A percentile compares a stretch with the other conserved stretches of the same genome.
phyloP scores from a whole-genome alignment of 139 green algal species.

The Chlamydomonas schloesseri region DNA sequence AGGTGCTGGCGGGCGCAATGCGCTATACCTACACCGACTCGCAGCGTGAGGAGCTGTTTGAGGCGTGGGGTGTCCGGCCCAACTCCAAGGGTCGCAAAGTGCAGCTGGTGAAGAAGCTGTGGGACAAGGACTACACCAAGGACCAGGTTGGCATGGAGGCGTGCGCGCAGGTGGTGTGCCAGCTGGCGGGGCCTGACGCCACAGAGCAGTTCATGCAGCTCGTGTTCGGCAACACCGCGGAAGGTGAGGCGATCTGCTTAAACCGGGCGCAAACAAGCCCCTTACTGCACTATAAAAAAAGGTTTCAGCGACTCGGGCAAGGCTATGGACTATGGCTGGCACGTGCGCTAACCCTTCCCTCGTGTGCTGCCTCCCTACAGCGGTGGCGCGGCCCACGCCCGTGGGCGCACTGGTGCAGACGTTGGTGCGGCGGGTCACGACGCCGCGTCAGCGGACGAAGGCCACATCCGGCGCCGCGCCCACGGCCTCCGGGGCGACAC shows the following conservation, averaged over 20 bases:
- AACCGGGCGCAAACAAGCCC: no score
- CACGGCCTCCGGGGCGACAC: neutral
- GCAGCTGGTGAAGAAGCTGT: conserved; percentile 69
- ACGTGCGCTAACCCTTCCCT: no score
- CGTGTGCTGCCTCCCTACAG: neutral
- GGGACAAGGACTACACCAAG: conserved; percentile 22
- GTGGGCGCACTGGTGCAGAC: conserved; percentile 20
- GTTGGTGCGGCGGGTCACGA: conserved; percentile 21
- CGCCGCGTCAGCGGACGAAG: neutral
- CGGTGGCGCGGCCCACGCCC: neutral
- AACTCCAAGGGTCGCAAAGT: conserved; percentile 73
- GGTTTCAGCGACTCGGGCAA: no score
- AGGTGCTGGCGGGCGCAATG: conserved; percentile 66
- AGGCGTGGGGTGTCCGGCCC: conserved; percentile 57
- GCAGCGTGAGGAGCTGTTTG: conserved; percentile 64
- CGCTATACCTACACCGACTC: conserved; percentile 58
- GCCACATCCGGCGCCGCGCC: neutral
- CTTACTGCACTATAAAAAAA: no score
- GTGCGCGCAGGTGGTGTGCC: conserved; percentile 55
- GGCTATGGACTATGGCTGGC: no score
- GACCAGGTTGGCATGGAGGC: conserved; percentile 47
- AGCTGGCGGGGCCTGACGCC: conserved; percentile 57
- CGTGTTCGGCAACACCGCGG: conserved; percentile 60
- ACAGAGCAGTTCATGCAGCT: conserved; percentile 66
- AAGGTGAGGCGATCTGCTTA: conserved; percentile 4